Percentiles rank a stretch among this genome's conserved stretches.
Conservation (phyloP, 192 early-diverging fungal species). For the Funneliformis geosporum region DNA sequence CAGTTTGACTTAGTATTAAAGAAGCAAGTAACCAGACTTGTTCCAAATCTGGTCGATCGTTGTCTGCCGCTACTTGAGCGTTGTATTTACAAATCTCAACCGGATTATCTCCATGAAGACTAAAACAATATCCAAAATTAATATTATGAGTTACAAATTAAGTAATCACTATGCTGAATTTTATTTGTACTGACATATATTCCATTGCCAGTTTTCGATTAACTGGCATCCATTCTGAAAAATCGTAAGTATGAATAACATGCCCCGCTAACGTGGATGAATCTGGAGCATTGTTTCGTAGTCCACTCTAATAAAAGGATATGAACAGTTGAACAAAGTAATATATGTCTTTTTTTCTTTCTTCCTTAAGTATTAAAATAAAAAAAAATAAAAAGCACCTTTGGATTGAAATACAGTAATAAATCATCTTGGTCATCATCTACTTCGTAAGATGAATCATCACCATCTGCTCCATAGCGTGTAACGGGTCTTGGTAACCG, state of each 20-base stretch:
- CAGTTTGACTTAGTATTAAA: constrained; percentile 52
- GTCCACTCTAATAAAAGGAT: constrained; percentile 36
- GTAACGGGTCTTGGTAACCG: constrained; percentile 49
- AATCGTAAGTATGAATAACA: constrained; percentile 54
- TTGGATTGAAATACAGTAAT: constrained; percentile 26
- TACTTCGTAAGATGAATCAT: constrained; percentile 46
- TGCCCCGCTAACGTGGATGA: constrained; percentile 33
- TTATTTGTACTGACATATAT: constrained; percentile 55
- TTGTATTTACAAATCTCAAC: constrained; percentile 64
- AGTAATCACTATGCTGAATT: neutral
- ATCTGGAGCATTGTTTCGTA: constrained; percentile 34
- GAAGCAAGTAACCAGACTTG: constrained; percentile 70
- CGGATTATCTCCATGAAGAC: constrained; percentile 60
- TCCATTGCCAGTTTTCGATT: constrained; percentile 57
- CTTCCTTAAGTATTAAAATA: neutral
- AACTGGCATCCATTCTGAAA: constrained; percentile 59
- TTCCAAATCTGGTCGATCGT: constrained; percentile 57
- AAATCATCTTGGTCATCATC: constrained; percentile 53
- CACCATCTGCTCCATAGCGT: constrained; percentile 46
- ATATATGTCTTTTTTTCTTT: constrained; percentile 32
- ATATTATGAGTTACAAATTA: neutral
- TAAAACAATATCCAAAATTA: constrained; percentile 36
- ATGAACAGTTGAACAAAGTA: constrained; percentile 32
- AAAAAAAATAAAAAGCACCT: neutral
- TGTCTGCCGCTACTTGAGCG: constrained; percentile 49